A percentile compares a stretch with the other conserved stretches of the same genome.
These are phyloP conservation scores for Monosporascus sp. DNA, from an alignment of 2,329 filamentous ascomycete species.

Conservation along the genomic window DNA sequence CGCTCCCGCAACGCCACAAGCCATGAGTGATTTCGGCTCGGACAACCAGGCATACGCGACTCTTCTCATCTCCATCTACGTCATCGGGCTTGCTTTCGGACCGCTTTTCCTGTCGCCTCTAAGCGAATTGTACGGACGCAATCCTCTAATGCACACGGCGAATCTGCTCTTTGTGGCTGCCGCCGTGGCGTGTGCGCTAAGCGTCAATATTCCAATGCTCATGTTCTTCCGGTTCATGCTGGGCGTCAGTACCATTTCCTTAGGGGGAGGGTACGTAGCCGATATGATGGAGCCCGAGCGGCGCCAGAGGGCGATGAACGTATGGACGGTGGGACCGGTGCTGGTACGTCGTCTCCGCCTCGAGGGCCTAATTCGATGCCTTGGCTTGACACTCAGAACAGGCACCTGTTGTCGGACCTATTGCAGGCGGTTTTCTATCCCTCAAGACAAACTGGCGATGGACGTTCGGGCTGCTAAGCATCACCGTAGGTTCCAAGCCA, in stretches of 20 bases:
- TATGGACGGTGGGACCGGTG: neutral
- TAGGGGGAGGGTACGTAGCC: neutral
- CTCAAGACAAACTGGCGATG: neutral
- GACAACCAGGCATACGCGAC: slow-evolving; percentile 35
- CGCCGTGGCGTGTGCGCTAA: slow-evolving; percentile 33
- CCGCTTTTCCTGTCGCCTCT: slow-evolving; percentile 42
- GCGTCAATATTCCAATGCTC: slow-evolving; percentile 32
- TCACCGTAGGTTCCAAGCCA: neutral
- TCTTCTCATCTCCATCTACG: slow-evolving; percentile 50
- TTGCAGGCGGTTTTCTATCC: neutral
- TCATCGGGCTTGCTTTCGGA: slow-evolving; percentile 47
- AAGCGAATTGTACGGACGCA: slow-evolving; percentile 42
- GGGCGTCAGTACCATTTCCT: slow-evolving; percentile 24
- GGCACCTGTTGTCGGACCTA: neutral
- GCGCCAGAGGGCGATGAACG: neutral
- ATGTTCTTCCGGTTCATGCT: slow-evolving; percentile 45
- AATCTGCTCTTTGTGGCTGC: slow-evolving; percentile 33
- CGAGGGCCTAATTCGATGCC: neutral
- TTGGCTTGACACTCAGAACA: neutral
- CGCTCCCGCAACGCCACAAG: slow-evolving; percentile 45
- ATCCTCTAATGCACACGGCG: slow-evolving; percentile 36
- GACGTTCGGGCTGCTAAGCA: neutral
- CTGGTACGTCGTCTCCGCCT: neutral
- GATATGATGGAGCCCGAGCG: neutral
- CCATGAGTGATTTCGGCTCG: slow-evolving; percentile 46